Base-by-base conservation (phyloP, 2,329 filamentous ascomycete species). In the Penicillium glabrum region DNA sequence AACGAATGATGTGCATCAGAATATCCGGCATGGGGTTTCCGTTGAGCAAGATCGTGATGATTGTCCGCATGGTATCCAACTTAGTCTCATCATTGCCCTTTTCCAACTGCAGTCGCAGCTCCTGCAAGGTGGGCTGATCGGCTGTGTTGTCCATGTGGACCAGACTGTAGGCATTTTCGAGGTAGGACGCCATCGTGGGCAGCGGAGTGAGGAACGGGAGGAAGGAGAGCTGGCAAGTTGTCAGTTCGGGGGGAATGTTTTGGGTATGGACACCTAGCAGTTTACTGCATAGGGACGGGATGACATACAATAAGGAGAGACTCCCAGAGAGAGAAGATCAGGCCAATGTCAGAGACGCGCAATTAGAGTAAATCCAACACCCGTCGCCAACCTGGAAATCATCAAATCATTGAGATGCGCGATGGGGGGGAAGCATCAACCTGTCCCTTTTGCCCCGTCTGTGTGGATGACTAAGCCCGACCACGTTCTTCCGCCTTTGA, bases 1-100 rank as follows among this genome's bases (percentile, higher is more conserved):
- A 99, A 75, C 95, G 91, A 76, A 99, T 99, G 72, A 99, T 99
- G 80, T 98, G 95, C 95, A 99, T 99, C 68, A 99, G 87, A 21
- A 99, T 83, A 67, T 92, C 88, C 26, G 93, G 89, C 89, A 99
- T 95, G 41, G 95, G 88, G 73, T 99, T 93, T 67, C 95, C 95
- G 75, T 98, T 98, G 71, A 99, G 86, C 95, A 99, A 98, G 73
- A 97, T 87, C 62, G 91, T 96, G 73, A 98, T 81, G 75, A 99
- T 92, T 80, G 87, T 89, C 86, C 95, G 96, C 91, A 96, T 96
- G 58, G 92, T 96, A 66, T 96, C 92, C 75, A 93, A 83, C 82
- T 97, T 97, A 71, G 85, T 87, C 77, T 96, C 92, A 76, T 96
- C 93, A 60, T 85, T 93, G 67, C 92, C 92, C 81, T 96, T 96